A percentile compares a stretch with the other conserved stretches of the same genome.
Conservation (phyloP, 2,329 filamentous ascomycete genomes). For the Fusarium nurragi region DNA sequence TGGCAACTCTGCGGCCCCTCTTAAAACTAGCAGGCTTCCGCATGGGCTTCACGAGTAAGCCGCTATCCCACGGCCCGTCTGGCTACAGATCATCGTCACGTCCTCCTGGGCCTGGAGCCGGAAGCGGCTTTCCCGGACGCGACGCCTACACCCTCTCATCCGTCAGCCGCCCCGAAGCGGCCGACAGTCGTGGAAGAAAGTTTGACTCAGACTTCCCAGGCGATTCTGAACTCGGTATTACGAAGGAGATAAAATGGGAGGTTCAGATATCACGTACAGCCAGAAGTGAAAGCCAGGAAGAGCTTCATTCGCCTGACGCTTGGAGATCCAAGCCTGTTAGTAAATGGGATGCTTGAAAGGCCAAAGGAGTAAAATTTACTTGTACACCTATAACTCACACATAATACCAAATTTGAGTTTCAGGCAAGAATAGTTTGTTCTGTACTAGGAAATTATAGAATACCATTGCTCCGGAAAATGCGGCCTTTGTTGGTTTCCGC, state of each 20-base stretch:
- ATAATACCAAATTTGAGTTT: too few relatives aligned
- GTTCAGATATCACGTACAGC: conserved; percentile 16
- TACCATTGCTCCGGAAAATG: too few relatives aligned
- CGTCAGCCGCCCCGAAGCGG: not conserved
- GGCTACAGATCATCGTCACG: conserved; percentile 5
- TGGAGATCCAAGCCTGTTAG: not conserved
- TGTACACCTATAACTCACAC: too few relatives aligned
- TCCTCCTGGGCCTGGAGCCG: conserved; percentile 32
- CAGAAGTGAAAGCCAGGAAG: conserved; percentile 32
- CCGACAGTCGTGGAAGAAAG: not conserved
- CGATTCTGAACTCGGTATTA: conserved; percentile 9
- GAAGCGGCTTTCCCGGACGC: conserved; percentile 3
- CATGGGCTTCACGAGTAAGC: conserved; percentile 30
- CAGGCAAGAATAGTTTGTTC: too few relatives aligned
- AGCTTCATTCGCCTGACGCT: conserved; percentile 10
- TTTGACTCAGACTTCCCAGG: not conserved
- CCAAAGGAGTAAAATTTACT: not conserved
- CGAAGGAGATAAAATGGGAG: conserved; percentile 25
- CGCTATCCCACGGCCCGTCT: conserved; percentile 14
- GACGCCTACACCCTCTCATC: conserved; percentile 28
- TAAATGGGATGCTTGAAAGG: not conserved
- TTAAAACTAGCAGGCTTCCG: conserved; percentile 38
- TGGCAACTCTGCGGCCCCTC: conserved; percentile 55
- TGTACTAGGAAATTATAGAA: too few relatives aligned
- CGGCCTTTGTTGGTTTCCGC: too few relatives aligned